These are phyloP conservation scores for Collybia sp. DNA, from an alignment of 768 basidiomycete species.

Conservation along the genomic window DNA sequence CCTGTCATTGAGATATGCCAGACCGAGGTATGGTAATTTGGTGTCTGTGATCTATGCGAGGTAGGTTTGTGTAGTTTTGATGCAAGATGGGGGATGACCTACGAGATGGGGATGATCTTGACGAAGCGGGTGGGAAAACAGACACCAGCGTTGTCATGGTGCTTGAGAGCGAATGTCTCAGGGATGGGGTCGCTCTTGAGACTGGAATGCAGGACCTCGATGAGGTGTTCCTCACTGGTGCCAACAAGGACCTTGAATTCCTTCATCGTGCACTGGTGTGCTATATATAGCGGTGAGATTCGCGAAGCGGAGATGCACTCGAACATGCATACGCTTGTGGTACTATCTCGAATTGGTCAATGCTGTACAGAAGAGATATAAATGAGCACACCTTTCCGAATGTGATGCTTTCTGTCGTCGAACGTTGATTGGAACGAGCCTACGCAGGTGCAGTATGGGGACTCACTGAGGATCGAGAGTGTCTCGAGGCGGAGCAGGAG, in stretches of 20 bases:
- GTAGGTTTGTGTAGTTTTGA: not conserved
- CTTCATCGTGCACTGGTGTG: constrained; percentile 83
- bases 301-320: not conserved
- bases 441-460: constrained; percentile 31
- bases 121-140: constrained; percentile 63
- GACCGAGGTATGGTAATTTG: constrained; percentile 74
- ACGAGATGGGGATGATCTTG: constrained; percentile 77
- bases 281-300: constrained; percentile 26
- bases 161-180: constrained; percentile 60
- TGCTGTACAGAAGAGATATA: not conserved
- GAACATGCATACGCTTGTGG: constrained; percentile 30
- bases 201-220: constrained; percentile 55
- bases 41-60: constrained; percentile 54
- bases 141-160: constrained; percentile 52
- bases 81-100: constrained; percentile 17
- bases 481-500: constrained; percentile 60
- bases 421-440: too few relatives aligned
- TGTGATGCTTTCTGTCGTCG: constrained; percentile 66
- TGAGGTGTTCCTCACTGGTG: constrained; percentile 58
- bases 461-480: constrained; percentile 57
- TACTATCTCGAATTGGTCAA: constrained; percentile 24
- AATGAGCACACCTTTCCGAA: constrained; percentile 65
- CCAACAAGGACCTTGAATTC: constrained; percentile 75
- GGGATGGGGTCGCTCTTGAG: constrained; percentile 62
- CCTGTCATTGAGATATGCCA: constrained; percentile 70